A percentile compares a stretch with the other conserved stretches of the same genome.
phyloP scores from a whole-genome alignment of 257 asterid species.

The Przewalskia tangutica region DNA sequence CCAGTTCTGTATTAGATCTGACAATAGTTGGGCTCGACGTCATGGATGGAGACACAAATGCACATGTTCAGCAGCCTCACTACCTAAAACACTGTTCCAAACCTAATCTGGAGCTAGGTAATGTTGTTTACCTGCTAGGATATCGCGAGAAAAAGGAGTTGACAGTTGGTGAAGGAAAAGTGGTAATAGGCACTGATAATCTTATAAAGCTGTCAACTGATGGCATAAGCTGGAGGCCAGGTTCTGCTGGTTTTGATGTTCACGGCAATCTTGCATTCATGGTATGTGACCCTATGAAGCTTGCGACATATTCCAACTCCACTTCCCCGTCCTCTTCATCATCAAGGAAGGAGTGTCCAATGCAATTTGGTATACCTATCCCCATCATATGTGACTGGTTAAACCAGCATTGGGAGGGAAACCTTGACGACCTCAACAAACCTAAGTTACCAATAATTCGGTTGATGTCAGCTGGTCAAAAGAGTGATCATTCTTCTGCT shows the following conservation, averaged over 20 bases:
- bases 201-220: constrained; percentile 81
- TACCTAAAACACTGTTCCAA: constrained; percentile 65
- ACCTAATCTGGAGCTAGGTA: constrained; percentile 79
- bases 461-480: constrained; percentile 87
- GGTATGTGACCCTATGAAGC: constrained; percentile 99
- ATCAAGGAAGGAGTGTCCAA: constrained; percentile 62
- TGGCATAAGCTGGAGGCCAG: constrained; percentile 80
- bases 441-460: constrained; percentile 74
- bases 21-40: constrained; percentile 88
- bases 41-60: constrained; percentile 61
- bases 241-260: constrained; percentile 87
- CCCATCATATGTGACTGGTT: constrained; percentile 90
- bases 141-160: constrained; percentile 57
- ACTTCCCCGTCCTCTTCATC: constrained; percentile 75
- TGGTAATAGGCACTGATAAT: constrained; percentile 91
- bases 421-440: constrained; percentile 83
- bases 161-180: constrained; percentile 88
- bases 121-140: constrained; percentile 65
- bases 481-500: constrained; percentile 82
- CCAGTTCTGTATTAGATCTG: constrained; percentile 94
- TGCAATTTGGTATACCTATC: constrained; percentile 93
- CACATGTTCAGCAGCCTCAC: constrained; percentile 54
- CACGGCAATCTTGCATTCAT: constrained; percentile 94
- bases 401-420: constrained; percentile 94
- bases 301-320: constrained; percentile 82